Conservation (phyloP, 2,329 filamentous ascomycete species). For the Ilyonectria mors-panacis region DNA sequence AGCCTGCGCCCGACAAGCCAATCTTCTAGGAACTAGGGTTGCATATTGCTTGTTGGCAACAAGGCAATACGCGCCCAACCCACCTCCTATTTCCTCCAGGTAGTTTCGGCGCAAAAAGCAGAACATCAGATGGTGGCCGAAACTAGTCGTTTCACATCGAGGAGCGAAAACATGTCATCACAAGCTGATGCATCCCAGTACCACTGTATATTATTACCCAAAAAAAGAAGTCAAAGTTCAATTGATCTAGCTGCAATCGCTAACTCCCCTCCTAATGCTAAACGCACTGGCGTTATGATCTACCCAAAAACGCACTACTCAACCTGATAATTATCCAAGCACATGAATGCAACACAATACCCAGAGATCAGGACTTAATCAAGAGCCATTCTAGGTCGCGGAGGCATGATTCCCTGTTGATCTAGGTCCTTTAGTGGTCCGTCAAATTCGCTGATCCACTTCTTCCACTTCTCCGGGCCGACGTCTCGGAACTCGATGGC, state of each 20-base stretch:
- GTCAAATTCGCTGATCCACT: constrained; percentile 34
- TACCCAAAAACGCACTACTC: not conserved
- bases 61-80: not conserved
- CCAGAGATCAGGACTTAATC: no score
- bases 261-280: not conserved
- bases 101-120: not conserved
- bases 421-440: constrained; percentile 39
- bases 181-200: not conserved
- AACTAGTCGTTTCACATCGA: not conserved
- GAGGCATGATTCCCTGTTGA: constrained; percentile 37
- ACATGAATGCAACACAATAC: not conserved
- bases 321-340: not conserved
- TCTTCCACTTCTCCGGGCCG: constrained; percentile 30
- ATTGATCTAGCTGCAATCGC: not conserved
- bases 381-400: not conserved
- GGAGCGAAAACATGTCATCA: not conserved
- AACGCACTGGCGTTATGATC: not conserved
- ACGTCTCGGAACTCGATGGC: constrained; percentile 35
- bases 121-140: not conserved
- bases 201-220: not conserved
- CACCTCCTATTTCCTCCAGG: not conserved
- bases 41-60: not conserved
- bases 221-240: not conserved
- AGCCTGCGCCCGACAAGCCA: not conserved
- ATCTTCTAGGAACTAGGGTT: no score